Evolutionary conservation across 2,329 filamentous ascomycete genomes (phyloP).

Genomic region (Venturia oleaginea): DNA sequence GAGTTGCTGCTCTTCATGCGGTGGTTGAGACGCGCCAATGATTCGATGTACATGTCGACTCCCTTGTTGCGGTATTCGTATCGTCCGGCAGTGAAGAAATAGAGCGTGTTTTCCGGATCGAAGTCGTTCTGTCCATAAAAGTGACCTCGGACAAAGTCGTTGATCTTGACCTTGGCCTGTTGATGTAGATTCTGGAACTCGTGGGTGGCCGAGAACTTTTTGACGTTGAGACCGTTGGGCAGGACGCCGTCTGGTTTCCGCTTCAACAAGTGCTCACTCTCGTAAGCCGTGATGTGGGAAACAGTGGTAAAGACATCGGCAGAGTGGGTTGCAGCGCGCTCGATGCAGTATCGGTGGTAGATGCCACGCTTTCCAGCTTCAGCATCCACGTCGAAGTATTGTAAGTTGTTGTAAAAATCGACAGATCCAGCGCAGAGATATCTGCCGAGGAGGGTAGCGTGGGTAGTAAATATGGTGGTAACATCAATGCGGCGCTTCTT

Average conservation of each 20-base stretch:
- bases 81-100: conserved; percentile 92
- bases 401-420: conserved; percentile 98
- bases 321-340: conserved; percentile 82
- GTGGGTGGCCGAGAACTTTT: conserved; percentile 96
- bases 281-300: conserved; percentile 96
- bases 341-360: conserved; percentile 97
- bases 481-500: conserved; percentile 94
- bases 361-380: conserved; percentile 97
- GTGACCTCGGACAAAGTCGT: conserved; percentile 94
- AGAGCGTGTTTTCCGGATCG: conserved; percentile 90
- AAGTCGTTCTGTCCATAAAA: conserved; percentile 99
- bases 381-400: conserved; percentile 91
- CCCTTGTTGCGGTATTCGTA: conserved; percentile 99
- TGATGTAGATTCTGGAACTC: conserved; percentile 98
- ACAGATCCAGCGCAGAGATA: conserved; percentile 96
- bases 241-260: conserved; percentile 94
- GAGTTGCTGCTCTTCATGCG: conserved; percentile 75
- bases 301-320: conserved; percentile 98
- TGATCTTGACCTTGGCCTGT: conserved; percentile 93
- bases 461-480: conserved; percentile 97
- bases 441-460: conserved; percentile 87
- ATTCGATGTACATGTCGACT: conserved; percentile 99
- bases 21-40: conserved; percentile 88
- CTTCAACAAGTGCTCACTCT: conserved; percentile 95
- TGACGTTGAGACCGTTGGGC: conserved; percentile 95